phyloP scores from a whole-genome alignment of 768 basidiomycete genomes.

The Agaricus subrufescens region DNA sequence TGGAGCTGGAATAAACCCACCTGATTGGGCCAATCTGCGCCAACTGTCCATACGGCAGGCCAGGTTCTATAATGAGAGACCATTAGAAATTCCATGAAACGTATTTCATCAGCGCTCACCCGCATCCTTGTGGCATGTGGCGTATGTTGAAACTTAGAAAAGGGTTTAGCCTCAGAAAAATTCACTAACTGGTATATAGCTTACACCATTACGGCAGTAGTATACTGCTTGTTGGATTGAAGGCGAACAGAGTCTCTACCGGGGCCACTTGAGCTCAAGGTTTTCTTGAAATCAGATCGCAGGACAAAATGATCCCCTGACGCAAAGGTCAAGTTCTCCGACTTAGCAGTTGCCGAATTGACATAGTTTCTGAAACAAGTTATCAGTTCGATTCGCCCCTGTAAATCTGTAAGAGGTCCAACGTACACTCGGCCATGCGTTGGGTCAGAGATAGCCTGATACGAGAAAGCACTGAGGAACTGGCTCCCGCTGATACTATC shows the following conservation, averaged over 20 bases:
- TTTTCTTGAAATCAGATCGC: conserved; percentile 48
- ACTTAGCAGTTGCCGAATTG: conserved; percentile 41
- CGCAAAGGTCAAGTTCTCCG: conserved; percentile 54
- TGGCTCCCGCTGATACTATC: conserved; percentile 40
- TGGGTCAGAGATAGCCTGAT: conserved; percentile 50
- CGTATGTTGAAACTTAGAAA: conserved; percentile 27
- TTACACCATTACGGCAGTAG: conserved; percentile 50
- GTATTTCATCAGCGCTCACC: conserved; percentile 23
- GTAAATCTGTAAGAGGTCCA: not conserved
- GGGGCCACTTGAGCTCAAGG: conserved; percentile 39
- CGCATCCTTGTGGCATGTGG: conserved; percentile 57
- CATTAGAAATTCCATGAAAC: not conserved
- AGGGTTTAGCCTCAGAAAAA: not conserved
- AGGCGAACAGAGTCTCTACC: conserved; percentile 60
- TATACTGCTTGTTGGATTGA: conserved; percentile 46
- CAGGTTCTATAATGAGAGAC: conserved; percentile 25
- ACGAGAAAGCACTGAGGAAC: conserved; percentile 48
- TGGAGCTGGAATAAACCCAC: conserved; percentile 14
- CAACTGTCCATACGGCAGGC: conserved; percentile 40
- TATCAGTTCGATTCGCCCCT: not conserved
- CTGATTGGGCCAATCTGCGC: conserved; percentile 31
- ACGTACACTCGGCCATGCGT: conserved; percentile 63
- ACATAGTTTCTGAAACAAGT: conserved; percentile 36
- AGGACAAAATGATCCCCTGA: conserved; percentile 49
- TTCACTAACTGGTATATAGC: conserved; percentile 11